These are phyloP conservation scores for Colletotrichum viniferum DNA, from an alignment of 2,329 filamentous ascomycete genomes.

Conservation along the genomic window DNA sequence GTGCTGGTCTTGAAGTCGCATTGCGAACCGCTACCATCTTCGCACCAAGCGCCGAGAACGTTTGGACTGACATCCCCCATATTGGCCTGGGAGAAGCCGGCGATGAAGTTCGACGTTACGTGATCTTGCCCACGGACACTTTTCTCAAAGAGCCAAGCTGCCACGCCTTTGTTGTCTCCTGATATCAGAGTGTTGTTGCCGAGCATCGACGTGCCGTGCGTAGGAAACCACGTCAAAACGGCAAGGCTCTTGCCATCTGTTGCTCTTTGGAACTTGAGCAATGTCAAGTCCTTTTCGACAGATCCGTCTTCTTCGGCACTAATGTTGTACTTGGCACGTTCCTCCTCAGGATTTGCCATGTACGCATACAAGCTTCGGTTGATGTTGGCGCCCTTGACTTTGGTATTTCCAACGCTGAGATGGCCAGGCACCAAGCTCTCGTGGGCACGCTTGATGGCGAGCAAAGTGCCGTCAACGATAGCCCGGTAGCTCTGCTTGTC, in stretches of 20 bases:
- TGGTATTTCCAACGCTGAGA: constrained; percentile 65
- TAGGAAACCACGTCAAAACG: constrained; percentile 88
- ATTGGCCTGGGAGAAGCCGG: constrained; percentile 89
- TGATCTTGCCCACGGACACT: constrained; percentile 57
- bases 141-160: constrained; percentile 82
- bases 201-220: constrained; percentile 88
- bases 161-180: constrained; percentile 93
- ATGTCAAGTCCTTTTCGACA: constrained; percentile 65
- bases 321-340: constrained; percentile 70
- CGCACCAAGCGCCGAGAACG: constrained; percentile 81
- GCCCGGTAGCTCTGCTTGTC: constrained; percentile 84
- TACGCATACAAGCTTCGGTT: constrained; percentile 91
- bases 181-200: constrained; percentile 89
- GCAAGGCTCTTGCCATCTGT: constrained; percentile 77
- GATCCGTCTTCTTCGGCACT: constrained; percentile 42
- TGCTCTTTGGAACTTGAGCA: constrained; percentile 75
- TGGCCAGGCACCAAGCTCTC: constrained; percentile 59
- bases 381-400: constrained; percentile 78
- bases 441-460: constrained; percentile 82
- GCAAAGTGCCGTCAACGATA: constrained; percentile 81
- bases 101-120: constrained; percentile 73
- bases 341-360: constrained; percentile 78
- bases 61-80: constrained; percentile 92
- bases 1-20: constrained; percentile 81
- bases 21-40: constrained; percentile 74